Percentiles rank a stretch among this genome's conserved stretches.
phyloP scores from a whole-genome alignment of 345 rosid species.

The Melastoma malabathricum region DNA sequence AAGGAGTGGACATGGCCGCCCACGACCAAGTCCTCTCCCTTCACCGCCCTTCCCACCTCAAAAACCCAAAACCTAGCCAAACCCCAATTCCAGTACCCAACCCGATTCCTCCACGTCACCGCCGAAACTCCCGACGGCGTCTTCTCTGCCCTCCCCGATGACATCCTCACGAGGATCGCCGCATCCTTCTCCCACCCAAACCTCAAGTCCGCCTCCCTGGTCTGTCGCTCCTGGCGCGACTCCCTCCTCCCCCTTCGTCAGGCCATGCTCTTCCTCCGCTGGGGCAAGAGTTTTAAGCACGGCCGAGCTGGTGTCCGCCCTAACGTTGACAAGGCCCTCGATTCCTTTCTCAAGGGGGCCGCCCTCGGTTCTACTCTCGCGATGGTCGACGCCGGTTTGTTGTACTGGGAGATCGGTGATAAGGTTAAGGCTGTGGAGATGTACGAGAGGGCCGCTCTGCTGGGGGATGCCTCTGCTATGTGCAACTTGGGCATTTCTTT shows the following conservation, averaged over 20 bases:
- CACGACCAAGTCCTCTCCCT: not conserved
- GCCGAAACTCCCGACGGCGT: not conserved
- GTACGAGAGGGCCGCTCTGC: constrained; percentile 63
- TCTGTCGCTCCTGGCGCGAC: constrained; percentile 73
- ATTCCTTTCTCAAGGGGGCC: constrained; percentile 65
- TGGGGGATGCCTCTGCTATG: constrained; percentile 63
- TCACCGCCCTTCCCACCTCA: too few relatives aligned
- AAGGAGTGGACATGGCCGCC: constrained; percentile 7
- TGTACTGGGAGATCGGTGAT: constrained; percentile 69
- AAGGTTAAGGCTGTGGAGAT: constrained; percentile 40
- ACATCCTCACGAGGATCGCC: constrained; percentile 46
- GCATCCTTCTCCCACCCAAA: constrained; percentile 53
- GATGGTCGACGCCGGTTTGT: constrained; percentile 94
- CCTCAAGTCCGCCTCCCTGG: constrained; percentile 61
- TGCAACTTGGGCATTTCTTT: constrained; percentile 74
- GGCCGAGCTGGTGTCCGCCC: constrained; percentile 56
- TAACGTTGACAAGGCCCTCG: constrained; percentile 67
- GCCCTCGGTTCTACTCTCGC: constrained; percentile 81
- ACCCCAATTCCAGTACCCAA: too few relatives aligned
- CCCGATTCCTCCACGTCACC: not conserved
- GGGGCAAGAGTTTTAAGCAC: constrained; percentile 84
- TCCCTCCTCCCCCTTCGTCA: constrained; percentile 74
- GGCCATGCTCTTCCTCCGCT: constrained; percentile 57
- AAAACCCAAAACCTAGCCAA: constrained; percentile 17
- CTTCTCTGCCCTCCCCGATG: constrained; percentile 64